Evolutionary conservation across 2,329 filamentous ascomycete genomes (phyloP).

Genomic region (Aspergillus melleus): DNA sequence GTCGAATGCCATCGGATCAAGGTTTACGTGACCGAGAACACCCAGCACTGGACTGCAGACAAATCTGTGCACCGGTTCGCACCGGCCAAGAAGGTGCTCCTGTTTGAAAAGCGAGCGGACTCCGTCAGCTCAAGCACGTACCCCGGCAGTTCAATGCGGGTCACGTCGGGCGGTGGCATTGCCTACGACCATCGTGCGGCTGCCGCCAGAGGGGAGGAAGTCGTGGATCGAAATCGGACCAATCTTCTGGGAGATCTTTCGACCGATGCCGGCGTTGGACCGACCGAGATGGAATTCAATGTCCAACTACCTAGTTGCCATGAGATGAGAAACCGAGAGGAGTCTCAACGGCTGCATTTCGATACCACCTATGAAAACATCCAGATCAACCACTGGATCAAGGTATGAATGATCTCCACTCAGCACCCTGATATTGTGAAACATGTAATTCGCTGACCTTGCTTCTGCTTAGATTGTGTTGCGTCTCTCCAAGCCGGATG

Average conservation of each 20-base stretch:
- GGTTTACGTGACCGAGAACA: slow-evolving; percentile 84
- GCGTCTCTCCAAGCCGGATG: slow-evolving; percentile 81
- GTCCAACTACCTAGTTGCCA: slow-evolving; percentile 88
- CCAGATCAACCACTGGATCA: slow-evolving; percentile 95
- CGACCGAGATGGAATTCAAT: slow-evolving; percentile 92
- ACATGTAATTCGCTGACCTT: slow-evolving; percentile 13
- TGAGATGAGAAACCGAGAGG: slow-evolving; percentile 73
- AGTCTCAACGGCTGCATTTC: slow-evolving; percentile 69
- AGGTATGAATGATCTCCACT: slow-evolving; percentile 55
- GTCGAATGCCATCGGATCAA: slow-evolving; percentile 92
- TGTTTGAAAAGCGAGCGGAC: slow-evolving; percentile 87
- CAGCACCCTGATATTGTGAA: background rate
- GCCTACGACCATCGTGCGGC: slow-evolving; percentile 61
- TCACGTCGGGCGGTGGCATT: slow-evolving; percentile 78
- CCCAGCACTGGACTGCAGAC: slow-evolving; percentile 87
- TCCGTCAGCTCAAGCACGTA: slow-evolving; percentile 71
- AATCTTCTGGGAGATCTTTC: slow-evolving; percentile 82
- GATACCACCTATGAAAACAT: slow-evolving; percentile 94
- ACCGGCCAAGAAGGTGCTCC: slow-evolving; percentile 75
- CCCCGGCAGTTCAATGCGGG: slow-evolving; percentile 71
- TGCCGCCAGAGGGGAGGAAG: slow-evolving; percentile 56
- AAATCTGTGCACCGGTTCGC: slow-evolving; percentile 83
- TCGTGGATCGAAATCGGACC: slow-evolving; percentile 55
- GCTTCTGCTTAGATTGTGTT: slow-evolving; percentile 71
- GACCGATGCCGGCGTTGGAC: slow-evolving; percentile 73